Percentiles rank a stretch among this genome's conserved stretches.
Conservation (phyloP, 1,284 basidiomycete species). For the Sanguinoderma infundibulare region DNA sequence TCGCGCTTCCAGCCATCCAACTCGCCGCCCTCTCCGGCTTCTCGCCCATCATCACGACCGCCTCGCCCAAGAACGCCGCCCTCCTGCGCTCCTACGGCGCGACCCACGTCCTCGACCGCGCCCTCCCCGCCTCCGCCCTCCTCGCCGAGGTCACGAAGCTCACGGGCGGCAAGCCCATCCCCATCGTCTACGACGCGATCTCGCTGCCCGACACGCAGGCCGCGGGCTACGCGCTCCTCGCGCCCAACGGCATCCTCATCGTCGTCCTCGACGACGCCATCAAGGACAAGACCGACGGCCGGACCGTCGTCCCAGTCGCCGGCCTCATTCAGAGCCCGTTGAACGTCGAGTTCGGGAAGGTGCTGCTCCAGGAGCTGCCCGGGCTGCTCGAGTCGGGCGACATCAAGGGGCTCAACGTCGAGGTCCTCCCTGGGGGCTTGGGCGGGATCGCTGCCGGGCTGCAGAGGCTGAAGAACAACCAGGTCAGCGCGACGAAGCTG, state of each 20-base stretch:
- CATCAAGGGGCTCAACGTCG: conserved; percentile 31
- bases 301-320: conserved; percentile 11
- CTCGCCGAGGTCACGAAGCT: conserved; percentile 23
- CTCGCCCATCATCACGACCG: conserved; percentile 40
- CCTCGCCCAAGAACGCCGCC: conserved; percentile 37
- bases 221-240: conserved; percentile 31
- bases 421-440: conserved; percentile 52
- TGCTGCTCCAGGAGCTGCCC: conserved; percentile 49
- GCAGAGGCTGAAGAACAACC: conserved; percentile 41
- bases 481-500: conserved; percentile 55
- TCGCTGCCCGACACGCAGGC: conserved; percentile 21
- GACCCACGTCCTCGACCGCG: conserved; percentile 40
- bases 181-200: conserved; percentile 35
- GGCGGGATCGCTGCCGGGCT: conserved; percentile 48
- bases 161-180: conserved; percentile 23
- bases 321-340: conserved; percentile 39
- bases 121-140: conserved; percentile 21
- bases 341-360: conserved; percentile 24
- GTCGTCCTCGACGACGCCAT: conserved; percentile 13
- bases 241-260: conserved; percentile 28
- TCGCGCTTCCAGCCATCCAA: conserved; percentile 33
- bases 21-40: conserved; percentile 40
- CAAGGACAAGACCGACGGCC: conserved; percentile 12
- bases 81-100: conserved; percentile 41
- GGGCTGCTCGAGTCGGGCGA: conserved; percentile 9